Base-by-base conservation (phyloP, 2,329 filamentous ascomycete genomes). In the Exophiala oligosperma region DNA sequence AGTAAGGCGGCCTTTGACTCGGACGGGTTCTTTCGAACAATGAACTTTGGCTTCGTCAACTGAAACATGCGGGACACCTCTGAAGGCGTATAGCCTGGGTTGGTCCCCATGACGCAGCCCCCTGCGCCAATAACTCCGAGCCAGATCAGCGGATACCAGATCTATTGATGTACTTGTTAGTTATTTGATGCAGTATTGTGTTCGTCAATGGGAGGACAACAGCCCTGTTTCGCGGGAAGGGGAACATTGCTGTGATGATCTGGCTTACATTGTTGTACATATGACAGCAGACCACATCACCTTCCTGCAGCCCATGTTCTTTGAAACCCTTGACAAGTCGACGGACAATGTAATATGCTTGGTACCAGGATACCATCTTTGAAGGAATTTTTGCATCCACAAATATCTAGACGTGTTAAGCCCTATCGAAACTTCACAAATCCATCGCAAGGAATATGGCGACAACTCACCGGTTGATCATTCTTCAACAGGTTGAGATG, bases 81-180 rank as follows among this genome's bases (percentile, higher is more conserved):
- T 23, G 74, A 64, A 6, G 71, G 67, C 35, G 76, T 79, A 61
- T 77, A 81, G 17, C 73, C 72, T 3, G 77, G 74, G 62, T 83
- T 83, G 12, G 77, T 75, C 12, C 79, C 80, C 62, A 79, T 77
- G 67, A 79, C 81, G 41, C 78, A 70, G 52, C 77, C 79, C 12
- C 76, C 77, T 35, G 77, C 74, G 21, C 77, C 78, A 61, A 81
- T 75, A 54, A 76, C 73, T 29, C 28, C 73, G 8, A 76, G 64
- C 52, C 71, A 72, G 12, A 78, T 60, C 23, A 76, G 56, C 4
- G 74, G 73, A 61, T 76, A 78, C 46, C 70, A 64, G 63, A 76
- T 69, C 69, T 74, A 57, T 58, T 38, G 23, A 40, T 37, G 41
- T 56, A 24, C 52, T 52, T 47, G 56, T 43, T 23, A 37, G 56